A percentile compares a stretch with the other conserved stretches of the same genome.
Conservation (phyloP, 2,329 filamentous ascomycete genomes). For the Colletotrichum lupini region DNA sequence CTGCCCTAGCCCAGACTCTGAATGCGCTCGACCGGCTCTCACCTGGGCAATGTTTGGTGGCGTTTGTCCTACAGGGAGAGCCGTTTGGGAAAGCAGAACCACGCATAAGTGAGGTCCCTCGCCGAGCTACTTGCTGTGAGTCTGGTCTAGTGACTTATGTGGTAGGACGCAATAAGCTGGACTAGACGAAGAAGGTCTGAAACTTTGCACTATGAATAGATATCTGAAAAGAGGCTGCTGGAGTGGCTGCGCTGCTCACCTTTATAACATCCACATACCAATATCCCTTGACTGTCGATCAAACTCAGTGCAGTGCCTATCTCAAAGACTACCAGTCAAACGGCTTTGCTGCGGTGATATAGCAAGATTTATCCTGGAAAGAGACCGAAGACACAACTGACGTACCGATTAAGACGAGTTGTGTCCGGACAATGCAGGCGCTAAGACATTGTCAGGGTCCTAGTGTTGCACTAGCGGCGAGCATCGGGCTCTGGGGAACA, state of each 20-base stretch:
- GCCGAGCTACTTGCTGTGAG: background rate
- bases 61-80: background rate
- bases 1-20: background rate
- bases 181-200: background rate
- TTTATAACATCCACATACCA: background rate
- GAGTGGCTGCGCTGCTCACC: background rate
- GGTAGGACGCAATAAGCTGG: background rate
- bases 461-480: constrained; percentile 18
- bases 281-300: background rate
- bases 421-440: constrained; percentile 13
- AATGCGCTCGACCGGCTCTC: background rate
- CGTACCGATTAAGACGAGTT: background rate
- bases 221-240: background rate
- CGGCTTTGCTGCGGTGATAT: background rate
- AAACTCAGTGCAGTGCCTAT: background rate
- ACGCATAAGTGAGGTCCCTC: background rate
- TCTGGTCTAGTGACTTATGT: background rate
- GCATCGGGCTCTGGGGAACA: background rate
- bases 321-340: background rate
- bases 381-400: background rate
- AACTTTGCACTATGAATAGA: background rate
- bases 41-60: background rate
- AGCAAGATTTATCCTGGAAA: background rate
- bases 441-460: constrained; percentile 16
- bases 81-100: background rate